These are phyloP conservation scores for Citrullus amarus DNA, from an alignment of 306 rosid genomes.

Conservation along the genomic window DNA sequence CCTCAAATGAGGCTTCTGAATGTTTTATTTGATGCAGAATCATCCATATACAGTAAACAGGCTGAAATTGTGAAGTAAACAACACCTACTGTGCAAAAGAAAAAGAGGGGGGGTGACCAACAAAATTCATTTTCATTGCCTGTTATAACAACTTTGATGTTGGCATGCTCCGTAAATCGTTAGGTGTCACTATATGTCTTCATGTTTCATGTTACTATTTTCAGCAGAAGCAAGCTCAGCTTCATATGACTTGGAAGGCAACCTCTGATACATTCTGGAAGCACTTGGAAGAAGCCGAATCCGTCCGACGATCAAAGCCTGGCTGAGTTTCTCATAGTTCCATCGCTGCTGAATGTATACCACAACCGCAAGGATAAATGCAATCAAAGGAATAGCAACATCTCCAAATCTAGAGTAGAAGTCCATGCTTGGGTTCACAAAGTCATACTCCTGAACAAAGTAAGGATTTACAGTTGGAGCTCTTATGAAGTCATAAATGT, in stretches of 20 bases:
- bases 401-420: constrained; percentile 75
- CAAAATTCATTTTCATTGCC: neutral
- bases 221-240: constrained; percentile 57
- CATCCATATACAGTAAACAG: neutral
- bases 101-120: neutral
- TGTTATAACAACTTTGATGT: neutral
- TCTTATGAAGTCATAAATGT: constrained; percentile 53
- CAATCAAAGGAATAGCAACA: constrained; percentile 52
- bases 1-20: neutral
- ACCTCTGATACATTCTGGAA: constrained; percentile 56
- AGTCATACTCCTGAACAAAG: constrained; percentile 52
- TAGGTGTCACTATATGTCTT: constrained; percentile 27
- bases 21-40: neutral
- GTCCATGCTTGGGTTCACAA: constrained; percentile 53
- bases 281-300: constrained; percentile 45
- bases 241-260: constrained; percentile 52
- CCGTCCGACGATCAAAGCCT: constrained; percentile 31
- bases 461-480: constrained; percentile 56
- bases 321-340: constrained; percentile 57
- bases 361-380: constrained; percentile 42
- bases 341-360: constrained; percentile 68
- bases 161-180: neutral
- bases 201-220: constrained; percentile 27
- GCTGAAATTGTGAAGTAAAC: neutral
- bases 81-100: neutral